phyloP scores from a whole-genome alignment of 331 rosid genomes.

The Cydonia oblonga region DNA sequence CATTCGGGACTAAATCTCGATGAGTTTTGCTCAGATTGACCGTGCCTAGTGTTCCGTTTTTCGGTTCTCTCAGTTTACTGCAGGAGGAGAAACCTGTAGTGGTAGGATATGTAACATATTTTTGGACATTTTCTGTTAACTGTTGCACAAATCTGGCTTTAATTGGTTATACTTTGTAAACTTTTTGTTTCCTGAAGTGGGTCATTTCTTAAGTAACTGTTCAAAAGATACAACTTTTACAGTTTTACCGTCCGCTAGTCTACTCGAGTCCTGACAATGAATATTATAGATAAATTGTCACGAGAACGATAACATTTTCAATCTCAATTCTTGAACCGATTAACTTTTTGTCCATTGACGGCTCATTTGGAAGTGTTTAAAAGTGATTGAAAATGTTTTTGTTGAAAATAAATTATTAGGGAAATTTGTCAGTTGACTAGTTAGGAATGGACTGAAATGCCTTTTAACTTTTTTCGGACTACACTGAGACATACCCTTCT shows the following conservation, averaged over 20 bases:
- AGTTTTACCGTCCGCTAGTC: background rate
- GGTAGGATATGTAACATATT: conserved; percentile 14
- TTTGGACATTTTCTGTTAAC: conserved; percentile 16
- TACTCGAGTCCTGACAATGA: no score
- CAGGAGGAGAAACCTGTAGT: conserved; percentile 17
- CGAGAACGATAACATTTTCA: no score
- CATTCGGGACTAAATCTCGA: background rate
- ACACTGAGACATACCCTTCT: no score
- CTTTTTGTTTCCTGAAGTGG: conserved; percentile 17
- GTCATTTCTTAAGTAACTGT: background rate
- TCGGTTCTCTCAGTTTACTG: conserved; percentile 7
- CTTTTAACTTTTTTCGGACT: no score
- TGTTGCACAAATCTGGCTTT: conserved; percentile 41
- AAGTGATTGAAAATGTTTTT: no score
- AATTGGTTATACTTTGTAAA: conserved; percentile 24
- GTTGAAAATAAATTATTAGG: no score
- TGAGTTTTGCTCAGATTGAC: conserved; percentile 19
- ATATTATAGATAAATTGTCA: no score
- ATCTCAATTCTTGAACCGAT: no score
- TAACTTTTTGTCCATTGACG: no score
- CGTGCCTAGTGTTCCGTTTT: conserved; percentile 1
- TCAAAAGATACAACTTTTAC: background rate
- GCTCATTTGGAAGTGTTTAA: no score
- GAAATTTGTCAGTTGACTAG: no score
- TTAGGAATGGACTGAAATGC: no score